These are phyloP conservation scores for Globisporangium camurandrum DNA, from an alignment of 352 stramenopile species.

Conservation along the genomic window DNA sequence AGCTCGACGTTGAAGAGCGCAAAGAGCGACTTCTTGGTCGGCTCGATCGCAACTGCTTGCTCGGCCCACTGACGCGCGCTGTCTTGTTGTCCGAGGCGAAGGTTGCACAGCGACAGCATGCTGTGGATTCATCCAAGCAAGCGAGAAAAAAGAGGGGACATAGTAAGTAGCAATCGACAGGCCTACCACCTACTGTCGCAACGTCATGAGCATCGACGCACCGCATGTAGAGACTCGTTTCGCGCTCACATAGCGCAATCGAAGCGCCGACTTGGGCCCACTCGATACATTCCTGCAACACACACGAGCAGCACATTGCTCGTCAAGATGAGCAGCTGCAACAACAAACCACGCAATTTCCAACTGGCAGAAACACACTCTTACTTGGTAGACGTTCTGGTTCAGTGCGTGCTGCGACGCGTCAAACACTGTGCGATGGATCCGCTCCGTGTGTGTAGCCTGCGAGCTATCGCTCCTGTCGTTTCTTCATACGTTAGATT, in stretches of 20 bases:
- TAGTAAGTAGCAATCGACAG: neutral
- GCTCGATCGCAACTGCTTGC: slow-evolving; percentile 36
- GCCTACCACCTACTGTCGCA: neutral
- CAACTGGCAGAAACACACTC: too few species aligned
- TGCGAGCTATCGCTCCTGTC: slow-evolving; percentile 5
- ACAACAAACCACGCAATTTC: too few species aligned
- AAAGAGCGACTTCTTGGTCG: slow-evolving; percentile 56
- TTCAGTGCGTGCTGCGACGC: slow-evolving; percentile 32
- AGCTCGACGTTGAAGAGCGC: slow-evolving; percentile 42
- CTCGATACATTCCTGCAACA: slow-evolving; percentile 35
- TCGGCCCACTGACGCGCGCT: slow-evolving; percentile 34
- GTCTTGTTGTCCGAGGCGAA: slow-evolving; percentile 24
- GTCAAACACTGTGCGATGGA: slow-evolving; percentile 42
- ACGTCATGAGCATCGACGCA: slow-evolving; percentile 15
- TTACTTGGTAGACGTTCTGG: slow-evolving; percentile 28
- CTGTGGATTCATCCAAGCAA: slow-evolving; percentile 4
- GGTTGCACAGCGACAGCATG: slow-evolving; percentile 23
- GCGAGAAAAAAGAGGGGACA: neutral
- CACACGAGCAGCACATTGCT: neutral
- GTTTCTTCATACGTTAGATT: slow-evolving; percentile 8
- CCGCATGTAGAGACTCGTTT: slow-evolving; percentile 46
- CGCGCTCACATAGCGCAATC: slow-evolving; percentile 17
- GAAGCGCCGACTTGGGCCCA: slow-evolving; percentile 30
- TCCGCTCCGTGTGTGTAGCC: slow-evolving; percentile 9
- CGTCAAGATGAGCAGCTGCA: neutral